Evolutionary conservation across 1,284 basidiomycete genomes (phyloP), one percentile per base, ranked within the genome.

Genomic region (Puccinia horiana): DNA sequence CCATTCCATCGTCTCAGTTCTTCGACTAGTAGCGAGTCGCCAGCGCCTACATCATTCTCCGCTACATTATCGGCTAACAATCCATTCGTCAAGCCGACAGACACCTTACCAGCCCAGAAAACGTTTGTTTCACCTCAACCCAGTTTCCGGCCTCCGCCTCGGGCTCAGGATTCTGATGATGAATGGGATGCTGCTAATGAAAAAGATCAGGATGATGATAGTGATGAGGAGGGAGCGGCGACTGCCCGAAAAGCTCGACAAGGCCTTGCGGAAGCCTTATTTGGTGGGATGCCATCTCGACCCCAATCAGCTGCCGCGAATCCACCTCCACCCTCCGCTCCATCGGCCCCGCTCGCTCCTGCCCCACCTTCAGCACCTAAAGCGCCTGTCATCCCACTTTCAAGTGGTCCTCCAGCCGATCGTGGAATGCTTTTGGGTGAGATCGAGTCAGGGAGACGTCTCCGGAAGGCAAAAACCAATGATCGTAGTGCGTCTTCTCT

Each of bases 131-230:
- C 82, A 81, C 23, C 74, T 73, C 83, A 83, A 52, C 84, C 81
- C 26, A 52, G 67, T 40, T 54, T 82, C 76, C 75, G 76, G 44
- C 56, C 84, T 40, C 82, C 78, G 65, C 82, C 83, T n/a, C 83
- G 83, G n/a, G 90, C 92, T 0, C 61, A 82, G 26, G 91, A 91
- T 35, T 81, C 79, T 12, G 92, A 89, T 37, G 89, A 93, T 32
- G 94, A 95, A 82, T 96, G 95, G 95, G 94, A 93, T 82, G 92
- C 92, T 23, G 89, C 93, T 63, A 89, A 91, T 84, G 94, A 96
- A 87, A 91, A 92, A 82, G 90, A 92, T 6, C 90, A 90, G 4
- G 86, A 91, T 35, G 91, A 92, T 84, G 92, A 91, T 84, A 92
- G 91, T 83, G 94, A 95, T 82, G 94, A 95, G 86, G 94, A 95